Conservation (phyloP, 768 basidiomycete species). For the Mrakia hoshinonis region DNA sequence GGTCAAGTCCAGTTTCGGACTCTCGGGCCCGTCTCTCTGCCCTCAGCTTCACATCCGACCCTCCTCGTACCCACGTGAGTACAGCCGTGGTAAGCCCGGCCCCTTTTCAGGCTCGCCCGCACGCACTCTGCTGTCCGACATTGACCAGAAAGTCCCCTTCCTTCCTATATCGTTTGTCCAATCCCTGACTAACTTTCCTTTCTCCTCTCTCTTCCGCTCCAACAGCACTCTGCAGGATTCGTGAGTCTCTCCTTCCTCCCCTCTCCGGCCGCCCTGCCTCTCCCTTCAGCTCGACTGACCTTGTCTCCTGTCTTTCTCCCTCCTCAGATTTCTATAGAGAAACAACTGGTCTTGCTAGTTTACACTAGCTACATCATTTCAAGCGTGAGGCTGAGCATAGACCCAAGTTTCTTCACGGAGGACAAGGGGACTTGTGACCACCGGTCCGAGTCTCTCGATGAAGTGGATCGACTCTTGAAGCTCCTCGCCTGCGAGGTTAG, state of each 20-base stretch:
- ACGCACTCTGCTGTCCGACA: no score
- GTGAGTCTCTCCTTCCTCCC: slow-evolving; percentile 13
- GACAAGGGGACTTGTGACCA: slow-evolving; percentile 24
- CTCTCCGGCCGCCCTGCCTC: background rate
- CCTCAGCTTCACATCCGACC: no score
- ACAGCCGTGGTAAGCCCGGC: no score
- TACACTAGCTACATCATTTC: slow-evolving; percentile 27
- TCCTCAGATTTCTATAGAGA: slow-evolving; percentile 27
- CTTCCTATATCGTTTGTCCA: no score
- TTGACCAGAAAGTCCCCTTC: no score
- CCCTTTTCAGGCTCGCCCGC: no score
- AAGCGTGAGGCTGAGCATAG: slow-evolving; percentile 17
- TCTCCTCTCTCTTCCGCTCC: background rate
- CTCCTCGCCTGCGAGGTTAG: slow-evolving; percentile 25
- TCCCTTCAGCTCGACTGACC: background rate
- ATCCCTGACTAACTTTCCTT: no score
- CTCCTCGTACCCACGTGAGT: no score
- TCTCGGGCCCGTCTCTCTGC: no score
- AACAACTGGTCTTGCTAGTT: slow-evolving; percentile 29
- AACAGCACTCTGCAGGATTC: slow-evolving; percentile 14
- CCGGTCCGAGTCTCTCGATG: slow-evolving; percentile 13
- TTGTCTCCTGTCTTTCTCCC: background rate
- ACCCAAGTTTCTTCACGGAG: slow-evolving; percentile 28
- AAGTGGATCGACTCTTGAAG: slow-evolving; percentile 27
- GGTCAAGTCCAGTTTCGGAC: no score